Percentiles rank a stretch among this genome's conserved stretches.
Evolutionary conservation across 2,329 filamentous ascomycete species (phyloP).

Genomic region (Ophioceras dolichostomum): DNA sequence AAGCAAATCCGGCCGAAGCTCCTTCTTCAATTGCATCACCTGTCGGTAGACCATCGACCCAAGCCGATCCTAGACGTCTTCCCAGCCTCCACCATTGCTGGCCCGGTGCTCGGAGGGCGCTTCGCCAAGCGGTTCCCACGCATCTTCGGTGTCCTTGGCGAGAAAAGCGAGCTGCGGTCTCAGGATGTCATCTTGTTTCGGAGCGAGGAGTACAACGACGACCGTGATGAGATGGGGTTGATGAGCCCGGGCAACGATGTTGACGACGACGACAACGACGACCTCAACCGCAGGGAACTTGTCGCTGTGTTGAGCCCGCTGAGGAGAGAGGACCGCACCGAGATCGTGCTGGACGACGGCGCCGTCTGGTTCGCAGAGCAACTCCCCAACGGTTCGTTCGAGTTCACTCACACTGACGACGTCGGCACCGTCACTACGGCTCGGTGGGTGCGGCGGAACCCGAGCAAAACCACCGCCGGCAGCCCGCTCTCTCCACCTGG

Average conservation of each 20-base stretch:
- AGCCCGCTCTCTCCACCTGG: not conserved
- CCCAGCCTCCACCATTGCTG: constrained; percentile 47
- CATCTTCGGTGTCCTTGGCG: constrained; percentile 49
- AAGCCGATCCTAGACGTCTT: constrained; percentile 63
- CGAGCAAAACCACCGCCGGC: constrained; percentile 11
- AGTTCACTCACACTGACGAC: constrained; percentile 50
- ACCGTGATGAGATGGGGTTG: too few relatives aligned
- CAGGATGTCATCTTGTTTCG: constrained; percentile 61
- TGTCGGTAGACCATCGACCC: constrained; percentile 48
- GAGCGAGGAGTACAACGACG: constrained; percentile 53
- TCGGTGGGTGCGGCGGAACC: constrained; percentile 52
- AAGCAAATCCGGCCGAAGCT: constrained; percentile 56
- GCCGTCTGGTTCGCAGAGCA: constrained; percentile 43
- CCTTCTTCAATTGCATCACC: constrained; percentile 58
- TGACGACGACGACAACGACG: constrained; percentile 30
- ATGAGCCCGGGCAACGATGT: constrained; percentile 11
- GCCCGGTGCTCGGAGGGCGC: constrained; percentile 25
- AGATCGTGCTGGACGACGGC: constrained; percentile 56
- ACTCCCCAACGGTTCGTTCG: constrained; percentile 45
- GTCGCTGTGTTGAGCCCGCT: constrained; percentile 58
- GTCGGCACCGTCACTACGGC: constrained; percentile 47
- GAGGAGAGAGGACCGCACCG: constrained; percentile 40
- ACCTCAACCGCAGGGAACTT: constrained; percentile 31
- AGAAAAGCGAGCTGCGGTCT: constrained; percentile 46
- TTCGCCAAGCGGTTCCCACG: constrained; percentile 49